Evolutionary conservation across 306 rosid species (phyloP).

Genomic region (Vigna angularis): DNA sequence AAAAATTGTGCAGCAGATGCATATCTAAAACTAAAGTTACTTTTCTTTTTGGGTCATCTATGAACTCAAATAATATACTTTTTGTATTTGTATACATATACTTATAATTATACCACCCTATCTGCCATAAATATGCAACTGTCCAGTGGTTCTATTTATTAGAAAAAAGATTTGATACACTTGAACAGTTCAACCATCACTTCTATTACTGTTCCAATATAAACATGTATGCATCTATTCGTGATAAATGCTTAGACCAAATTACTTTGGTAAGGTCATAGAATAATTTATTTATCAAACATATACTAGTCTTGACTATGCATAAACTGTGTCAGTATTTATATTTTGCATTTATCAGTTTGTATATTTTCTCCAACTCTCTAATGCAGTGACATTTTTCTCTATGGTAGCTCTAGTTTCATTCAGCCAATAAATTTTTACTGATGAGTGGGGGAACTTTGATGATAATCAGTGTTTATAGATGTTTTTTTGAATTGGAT

Average conservation of each 20-base stretch:
- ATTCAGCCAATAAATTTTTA: not conserved
- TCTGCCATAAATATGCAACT: not conserved
- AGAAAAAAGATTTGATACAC: not conserved
- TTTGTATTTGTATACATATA: not conserved
- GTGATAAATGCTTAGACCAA: not conserved
- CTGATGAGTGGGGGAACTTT: not conserved
- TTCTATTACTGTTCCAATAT: slow-evolving; percentile 1
- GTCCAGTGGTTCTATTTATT: too few relatives aligned
- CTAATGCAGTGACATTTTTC: not conserved
- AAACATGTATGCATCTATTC: not conserved
- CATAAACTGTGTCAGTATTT: not conserved
- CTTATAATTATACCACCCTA: too few relatives aligned
- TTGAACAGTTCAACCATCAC: not conserved
- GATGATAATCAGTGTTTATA: not conserved
- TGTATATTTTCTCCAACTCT: not conserved
- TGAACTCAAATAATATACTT: not conserved
- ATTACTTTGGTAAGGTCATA: not conserved
- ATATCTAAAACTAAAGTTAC: too few relatives aligned
- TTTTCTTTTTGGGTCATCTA: not conserved
- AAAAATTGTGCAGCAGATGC: not conserved
- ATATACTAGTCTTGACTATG: not conserved
- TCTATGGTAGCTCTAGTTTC: not conserved
- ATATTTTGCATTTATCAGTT: not conserved
- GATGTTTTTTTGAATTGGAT: too few relatives aligned
- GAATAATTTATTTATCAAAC: not conserved